Base-by-base conservation (phyloP, 768 basidiomycete genomes). In the Chalciporus pseudorubinellus region DNA sequence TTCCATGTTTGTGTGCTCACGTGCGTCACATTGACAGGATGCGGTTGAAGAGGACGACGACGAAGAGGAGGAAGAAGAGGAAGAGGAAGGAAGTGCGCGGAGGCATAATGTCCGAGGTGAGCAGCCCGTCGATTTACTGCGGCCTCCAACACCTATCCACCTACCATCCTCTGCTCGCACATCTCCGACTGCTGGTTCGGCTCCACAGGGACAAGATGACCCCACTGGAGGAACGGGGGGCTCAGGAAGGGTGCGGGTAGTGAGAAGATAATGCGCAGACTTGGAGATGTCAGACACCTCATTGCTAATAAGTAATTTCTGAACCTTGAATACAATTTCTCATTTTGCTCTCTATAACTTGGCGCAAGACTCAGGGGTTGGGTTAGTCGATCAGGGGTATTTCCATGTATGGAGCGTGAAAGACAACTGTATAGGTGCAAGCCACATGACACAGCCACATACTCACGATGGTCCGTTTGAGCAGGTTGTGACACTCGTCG, bases 391-490 rank as follows among this genome's bases (percentile, higher is more conserved):
- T 61, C 12, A 57, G 54, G 63, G 54, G 51, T 18, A 49, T 18
- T 44, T 13, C 54, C 39, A 46, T 44, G 4, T 52, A 52, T 64
- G 61, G 55, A 63, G 48, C 57, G 69, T 70, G 58, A 47, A 55
- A 63, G 46, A 55, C 50, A 75, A 77, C 84, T 86, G 66, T 83
- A 83, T 70, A 85, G 81, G n/a, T 70, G 69, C 69, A 61, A 82
- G 81, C 81, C 81, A 77, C 56, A 46, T 12, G 9, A 2, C 47
- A 56, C 66, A 80, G 78, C 80, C 80, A 77, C 53, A n/a, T 71
- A 69, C 60, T 43, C 44, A 44, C 53, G 48, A 54, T 53, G 47
- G 40, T 36, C n/a, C 14, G 28, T 34, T 40, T 54, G 53, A 59
- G 63, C 45, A 48, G 53, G 53, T 59, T 63, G 63, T 65, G 63